Base-by-base conservation (phyloP, 352 stramenopile species). In the Phytophthora melonis region DNA sequence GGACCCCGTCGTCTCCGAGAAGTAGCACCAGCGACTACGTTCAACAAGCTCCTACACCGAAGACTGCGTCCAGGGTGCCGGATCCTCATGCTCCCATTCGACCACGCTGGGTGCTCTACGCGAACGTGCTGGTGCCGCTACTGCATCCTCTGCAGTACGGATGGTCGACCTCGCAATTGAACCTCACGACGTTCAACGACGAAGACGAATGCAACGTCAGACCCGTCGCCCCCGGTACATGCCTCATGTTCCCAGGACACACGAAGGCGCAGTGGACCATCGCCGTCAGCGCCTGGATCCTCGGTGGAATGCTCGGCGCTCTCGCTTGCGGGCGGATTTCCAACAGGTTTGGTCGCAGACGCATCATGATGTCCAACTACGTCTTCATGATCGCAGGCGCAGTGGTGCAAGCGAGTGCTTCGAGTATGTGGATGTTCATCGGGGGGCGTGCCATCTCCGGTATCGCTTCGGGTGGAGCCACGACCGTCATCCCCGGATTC, bases 231-330 rank as follows among this genome's bases (percentile, higher is more conserved):
- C n/a, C 58, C 1, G 75, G 71, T 52, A 83, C 74, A 25, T 91
- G 81, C 65, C 54, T 89, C 36, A 82, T 91, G 72, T 91, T 91
- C 59, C 77, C 84, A 16, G 79, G 79, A 21, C 84, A 90, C 66
- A 73, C 82, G 7, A 63, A 68, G 8, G 63, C 43, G 3, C 62
- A 90, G 49, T 92, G 77, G 77, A 84, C 72, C 25, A 81, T 75
- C 41, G 77, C 79, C 13, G 73, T 87, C 13, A 87, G 85, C 34
- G 75, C 67, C 18, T 70, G 76, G 79, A 69, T 84, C 61, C 43
- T 83, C 47, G 79, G 79, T 47, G 75, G 72, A 9, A 78, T 75
- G 61, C 64, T 81, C 52, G 79, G 79, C 7, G 59, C 66, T 47
- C 70, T 90, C 13, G 30, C 63, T 21, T 70, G 71, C 43, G 74